These are phyloP conservation scores for Stagonosporopsis rhizophila DNA, from an alignment of 2,329 filamentous ascomycete genomes.

Conservation along the genomic window DNA sequence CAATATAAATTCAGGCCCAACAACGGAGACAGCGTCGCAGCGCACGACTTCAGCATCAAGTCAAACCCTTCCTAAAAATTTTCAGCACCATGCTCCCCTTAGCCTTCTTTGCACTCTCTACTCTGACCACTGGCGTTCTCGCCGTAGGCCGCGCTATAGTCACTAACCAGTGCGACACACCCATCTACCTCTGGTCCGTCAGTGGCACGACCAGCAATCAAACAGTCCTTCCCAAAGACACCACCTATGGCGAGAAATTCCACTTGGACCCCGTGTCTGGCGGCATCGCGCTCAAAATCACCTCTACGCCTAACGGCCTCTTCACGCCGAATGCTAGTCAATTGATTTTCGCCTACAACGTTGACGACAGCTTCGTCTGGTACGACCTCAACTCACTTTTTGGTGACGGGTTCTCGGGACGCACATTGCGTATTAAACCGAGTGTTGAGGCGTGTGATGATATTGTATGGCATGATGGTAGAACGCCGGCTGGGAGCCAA, in stretches of 20 bases:
- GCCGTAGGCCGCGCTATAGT: conserved; percentile 41
- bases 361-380: conserved; percentile 33
- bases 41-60: not conserved
- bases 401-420: conserved; percentile 36
- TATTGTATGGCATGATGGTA: conserved; percentile 37
- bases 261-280: conserved; percentile 29
- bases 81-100: conserved; percentile 10
- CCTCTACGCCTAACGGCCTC: conserved; percentile 27
- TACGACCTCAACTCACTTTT: conserved; percentile 42
- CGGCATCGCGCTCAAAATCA: conserved; percentile 37
- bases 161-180: conserved; percentile 39
- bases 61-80: not conserved
- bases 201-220: conserved; percentile 27
- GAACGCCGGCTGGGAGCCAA: conserved; percentile 33
- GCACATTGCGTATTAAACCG: conserved; percentile 34
- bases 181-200: conserved; percentile 43
- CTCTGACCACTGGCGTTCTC: conserved; percentile 4
- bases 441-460: conserved; percentile 30
- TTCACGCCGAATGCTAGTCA: conserved; percentile 40
- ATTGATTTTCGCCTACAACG: conserved; percentile 39
- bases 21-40: not conserved
- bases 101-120: not conserved
- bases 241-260: conserved; percentile 37
- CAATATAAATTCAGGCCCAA: not conserved
- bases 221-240: conserved; percentile 26